phyloP scores from a whole-genome alignment of 345 rosid genomes.

The Noccaea bulbosa region DNA sequence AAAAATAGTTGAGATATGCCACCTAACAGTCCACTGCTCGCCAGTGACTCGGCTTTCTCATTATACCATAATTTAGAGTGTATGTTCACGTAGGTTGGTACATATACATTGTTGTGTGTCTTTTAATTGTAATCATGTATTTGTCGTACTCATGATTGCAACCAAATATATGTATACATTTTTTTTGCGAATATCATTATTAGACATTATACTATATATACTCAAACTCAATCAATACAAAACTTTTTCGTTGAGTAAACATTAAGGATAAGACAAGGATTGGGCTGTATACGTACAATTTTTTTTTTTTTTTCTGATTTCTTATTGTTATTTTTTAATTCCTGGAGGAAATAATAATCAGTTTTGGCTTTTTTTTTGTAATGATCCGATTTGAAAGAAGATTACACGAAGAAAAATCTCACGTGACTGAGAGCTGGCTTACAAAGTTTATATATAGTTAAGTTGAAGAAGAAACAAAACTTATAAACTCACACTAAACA shows the following conservation, averaged over 20 bases:
- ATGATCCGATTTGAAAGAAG: too few relatives aligned
- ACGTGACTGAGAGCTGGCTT: too few relatives aligned
- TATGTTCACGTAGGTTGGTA: constrained; percentile 16
- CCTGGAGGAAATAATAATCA: not conserved
- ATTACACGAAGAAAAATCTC: too few relatives aligned
- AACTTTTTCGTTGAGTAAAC: constrained; percentile 39
- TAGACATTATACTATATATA: constrained; percentile 22
- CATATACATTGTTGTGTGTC: constrained; percentile 8
- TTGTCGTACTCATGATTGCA: constrained; percentile 25
- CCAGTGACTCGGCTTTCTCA: too few relatives aligned
- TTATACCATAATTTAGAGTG: too few relatives aligned
- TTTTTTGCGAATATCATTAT: constrained; percentile 26
- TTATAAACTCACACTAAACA: too few relatives aligned
- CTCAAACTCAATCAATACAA: constrained; percentile 35
- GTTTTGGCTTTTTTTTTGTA: not conserved
- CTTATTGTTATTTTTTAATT: not conserved
- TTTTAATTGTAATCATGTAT: constrained; percentile 3
- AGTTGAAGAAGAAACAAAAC: too few relatives aligned
- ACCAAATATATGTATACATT: constrained; percentile 29
- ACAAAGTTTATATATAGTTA: too few relatives aligned
- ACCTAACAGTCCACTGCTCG: too few relatives aligned
- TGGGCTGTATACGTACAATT: not conserved
- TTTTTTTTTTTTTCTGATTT: not conserved
- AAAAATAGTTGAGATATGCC: too few relatives aligned
- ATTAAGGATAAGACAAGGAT: constrained; percentile 35